Conservation (phyloP, 306 rosid genomes). For the Trifolium fragiferum region DNA sequence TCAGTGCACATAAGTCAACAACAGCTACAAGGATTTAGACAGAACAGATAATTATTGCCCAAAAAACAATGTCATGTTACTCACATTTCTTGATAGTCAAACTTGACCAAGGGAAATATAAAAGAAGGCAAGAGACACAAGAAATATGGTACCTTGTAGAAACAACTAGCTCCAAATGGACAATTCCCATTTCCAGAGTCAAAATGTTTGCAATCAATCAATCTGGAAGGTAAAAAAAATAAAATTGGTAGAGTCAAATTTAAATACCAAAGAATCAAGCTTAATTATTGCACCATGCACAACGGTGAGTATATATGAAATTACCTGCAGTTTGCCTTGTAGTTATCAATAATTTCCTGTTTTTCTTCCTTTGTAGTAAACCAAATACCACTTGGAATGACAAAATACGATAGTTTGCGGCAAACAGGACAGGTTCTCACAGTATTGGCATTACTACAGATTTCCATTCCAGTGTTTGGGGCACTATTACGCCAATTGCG, state of each 20-base stretch:
- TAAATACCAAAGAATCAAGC: slow-evolving; percentile 15
- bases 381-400: slow-evolving; percentile 94
- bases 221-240: slow-evolving; percentile 51
- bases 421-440: slow-evolving; percentile 93
- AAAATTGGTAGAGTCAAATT: neutral
- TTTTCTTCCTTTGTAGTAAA: slow-evolving; percentile 84
- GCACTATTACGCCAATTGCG: slow-evolving; percentile 94
- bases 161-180: slow-evolving; percentile 85
- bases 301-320: slow-evolving; percentile 18
- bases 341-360: slow-evolving; percentile 82
- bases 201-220: slow-evolving; percentile 93
- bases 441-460: slow-evolving; percentile 59
- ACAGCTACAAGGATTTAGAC: neutral
- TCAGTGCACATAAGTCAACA: slow-evolving; percentile 2
- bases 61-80: neutral
- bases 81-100: slow-evolving; percentile 28
- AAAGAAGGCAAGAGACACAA: slow-evolving; percentile 14
- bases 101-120: neutral
- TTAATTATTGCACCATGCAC: slow-evolving; percentile 3
- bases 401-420: slow-evolving; percentile 83
- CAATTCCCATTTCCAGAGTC: slow-evolving; percentile 87
- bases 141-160: slow-evolving; percentile 75
- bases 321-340: slow-evolving; percentile 90
- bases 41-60: slow-evolving; percentile 16
- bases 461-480: slow-evolving; percentile 66